Base-by-base conservation (phyloP, 1,284 basidiomycete species). In the Gomphus bonarii region DNA sequence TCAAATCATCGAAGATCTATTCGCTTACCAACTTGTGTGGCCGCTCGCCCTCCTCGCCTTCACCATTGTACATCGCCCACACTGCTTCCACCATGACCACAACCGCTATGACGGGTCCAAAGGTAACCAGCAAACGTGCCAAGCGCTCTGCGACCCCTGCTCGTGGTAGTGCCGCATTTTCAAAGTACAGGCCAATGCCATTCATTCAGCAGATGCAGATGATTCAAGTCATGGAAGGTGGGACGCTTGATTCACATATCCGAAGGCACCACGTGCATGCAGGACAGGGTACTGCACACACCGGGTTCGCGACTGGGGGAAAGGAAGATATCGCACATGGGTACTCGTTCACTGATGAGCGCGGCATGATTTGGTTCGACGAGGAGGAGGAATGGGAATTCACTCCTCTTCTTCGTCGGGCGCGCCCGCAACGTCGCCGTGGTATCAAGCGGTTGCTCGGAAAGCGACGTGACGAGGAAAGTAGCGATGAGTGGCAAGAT, bases 361-460 rank as follows among this genome's bases (percentile, higher is more conserved):
- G 50, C 9, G 56, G 56, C 25, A 58, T 58, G 56, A 53, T 58
- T 7, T 58, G 56, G 56, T 58, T 58, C 28, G 56, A 58, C 31
- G 56, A 58, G 25, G 56, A 58, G 28, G 56, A 58, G 14, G 49
- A 58, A 38, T 58, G 56, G 56, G 56, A 58, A 48, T 58, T 58
- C 36, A 42, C 49, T 16, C 43, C 42, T 46, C 43, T 58, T 14
- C 20, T 58, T 3, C 56, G 50, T 22, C 38, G 38, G 50, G 20
- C n/a, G 43, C 25, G 30, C 22, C 38, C 40, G 28, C 42, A 31
- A n/a, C 18, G 33, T 31, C 42, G 28, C 4, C 43, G 43, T 18
- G 38, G 38, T 42, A 31, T 55, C 20, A 55, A 25, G 54, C 25
- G 54, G 28, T 10, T 55, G 30, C 31, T 55, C 6, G 43, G 54